These are phyloP conservation scores for Xerocomus brunneocitrinus DNA, from an alignment of 768 basidiomycete genomes.

Conservation along the genomic window DNA sequence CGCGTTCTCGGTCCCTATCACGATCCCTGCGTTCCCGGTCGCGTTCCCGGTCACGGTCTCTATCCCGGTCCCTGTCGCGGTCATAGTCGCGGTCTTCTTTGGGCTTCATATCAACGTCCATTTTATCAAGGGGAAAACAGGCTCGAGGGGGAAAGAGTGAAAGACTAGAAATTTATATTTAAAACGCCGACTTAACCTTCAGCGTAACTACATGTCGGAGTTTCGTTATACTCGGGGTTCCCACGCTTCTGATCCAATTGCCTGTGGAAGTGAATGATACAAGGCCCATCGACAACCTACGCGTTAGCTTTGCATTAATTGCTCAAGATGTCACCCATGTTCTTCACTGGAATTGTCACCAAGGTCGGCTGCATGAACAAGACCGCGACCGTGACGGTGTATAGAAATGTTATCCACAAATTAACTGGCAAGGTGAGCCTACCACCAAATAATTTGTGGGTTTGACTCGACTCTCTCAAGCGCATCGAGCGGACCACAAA, in stretches of 20 bases:
- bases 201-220: neutral
- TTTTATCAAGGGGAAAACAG: constrained; percentile 28
- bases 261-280: too few species aligned
- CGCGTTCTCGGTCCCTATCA: constrained; percentile 38
- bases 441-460: neutral
- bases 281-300: neutral
- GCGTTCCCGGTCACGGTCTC: constrained; percentile 35
- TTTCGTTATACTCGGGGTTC: neutral
- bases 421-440: constrained; percentile 68
- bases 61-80: constrained; percentile 43
- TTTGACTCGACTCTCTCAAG: constrained; percentile 34
- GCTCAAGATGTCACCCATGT: constrained; percentile 61
- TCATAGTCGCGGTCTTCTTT: constrained; percentile 74
- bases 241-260: neutral
- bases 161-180: constrained; percentile 7
- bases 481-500: constrained; percentile 73
- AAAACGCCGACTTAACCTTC: constrained; percentile 16
- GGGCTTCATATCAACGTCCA: constrained; percentile 81
- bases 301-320: neutral
- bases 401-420: constrained; percentile 66
- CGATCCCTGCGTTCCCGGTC: constrained; percentile 35
- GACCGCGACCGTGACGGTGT: constrained; percentile 79
- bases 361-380: constrained; percentile 82
- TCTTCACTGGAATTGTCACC: constrained; percentile 69
- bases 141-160: constrained; percentile 8